Evolutionary conservation across 257 asterid genomes (phyloP).

Genomic region (Ehretia macrophylla): DNA sequence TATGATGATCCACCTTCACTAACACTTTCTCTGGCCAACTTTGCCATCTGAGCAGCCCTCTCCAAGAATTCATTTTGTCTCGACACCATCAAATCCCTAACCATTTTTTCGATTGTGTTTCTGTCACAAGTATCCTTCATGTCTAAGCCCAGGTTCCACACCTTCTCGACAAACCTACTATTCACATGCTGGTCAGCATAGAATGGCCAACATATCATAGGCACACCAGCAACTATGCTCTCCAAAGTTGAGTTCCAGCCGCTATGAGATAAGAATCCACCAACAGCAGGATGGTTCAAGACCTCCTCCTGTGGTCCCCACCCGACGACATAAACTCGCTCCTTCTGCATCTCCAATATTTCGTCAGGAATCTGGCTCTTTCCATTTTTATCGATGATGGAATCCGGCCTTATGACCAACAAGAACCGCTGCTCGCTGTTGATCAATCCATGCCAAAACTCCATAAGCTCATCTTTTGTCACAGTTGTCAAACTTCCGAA

Average conservation of each 20-base stretch:
- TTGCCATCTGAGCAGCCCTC: constrained; percentile 35
- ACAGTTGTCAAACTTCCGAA: constrained; percentile 10
- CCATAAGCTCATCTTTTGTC: not conserved
- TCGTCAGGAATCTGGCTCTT: not conserved
- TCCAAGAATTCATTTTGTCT: constrained; percentile 33
- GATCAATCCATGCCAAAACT: constrained; percentile 7
- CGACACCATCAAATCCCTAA: constrained; percentile 33
- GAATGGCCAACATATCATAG: constrained; percentile 35
- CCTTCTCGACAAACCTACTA: constrained; percentile 36
- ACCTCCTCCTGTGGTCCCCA: constrained; percentile 18
- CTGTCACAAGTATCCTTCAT: constrained; percentile 51
- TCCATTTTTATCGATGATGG: constrained; percentile 1
- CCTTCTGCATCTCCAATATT: not conserved
- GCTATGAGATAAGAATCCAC: constrained; percentile 12
- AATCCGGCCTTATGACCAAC: constrained; percentile 15
- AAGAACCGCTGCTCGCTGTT: constrained; percentile 10
- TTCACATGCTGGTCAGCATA: constrained; percentile 48
- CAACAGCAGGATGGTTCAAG: constrained; percentile 9
- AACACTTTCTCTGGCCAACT: constrained; percentile 25
- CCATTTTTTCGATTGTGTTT: constrained; percentile 22
- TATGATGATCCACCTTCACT: constrained; percentile 47
- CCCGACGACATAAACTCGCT: constrained; percentile 3
- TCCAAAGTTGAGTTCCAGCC: not conserved
- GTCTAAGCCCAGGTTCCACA: constrained; percentile 45
- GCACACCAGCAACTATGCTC: constrained; percentile 5